Evolutionary conservation across 208 protist genomes (phyloP).

Genomic region (Novymonas esmeraldas): DNA sequence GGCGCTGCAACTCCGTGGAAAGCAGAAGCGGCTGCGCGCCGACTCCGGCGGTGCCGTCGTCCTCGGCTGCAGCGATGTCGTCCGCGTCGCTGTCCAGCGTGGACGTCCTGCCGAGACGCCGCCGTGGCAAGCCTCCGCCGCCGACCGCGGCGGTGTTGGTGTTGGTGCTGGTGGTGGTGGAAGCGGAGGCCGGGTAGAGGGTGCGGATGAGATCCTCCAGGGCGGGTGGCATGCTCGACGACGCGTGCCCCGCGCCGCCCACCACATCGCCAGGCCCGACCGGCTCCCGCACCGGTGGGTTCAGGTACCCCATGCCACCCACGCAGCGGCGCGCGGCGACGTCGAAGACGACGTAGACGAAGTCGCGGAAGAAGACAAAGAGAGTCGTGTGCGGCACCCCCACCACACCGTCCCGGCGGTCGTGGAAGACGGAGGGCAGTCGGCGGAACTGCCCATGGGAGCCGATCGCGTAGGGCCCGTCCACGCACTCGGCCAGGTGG

Average conservation of each 20-base stretch:
- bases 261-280: background rate
- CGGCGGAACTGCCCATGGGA: constrained; percentile 26
- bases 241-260: background rate
- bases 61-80: background rate
- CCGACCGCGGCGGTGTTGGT: no score
- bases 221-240: constrained; percentile 4
- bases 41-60: background rate
- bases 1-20: background rate
- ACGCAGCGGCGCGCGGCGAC: constrained; percentile 21
- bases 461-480: constrained; percentile 20
- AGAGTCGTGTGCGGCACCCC: constrained; percentile 13
- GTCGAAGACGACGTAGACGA: constrained; percentile 27
- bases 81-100: constrained; percentile 1
- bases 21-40: constrained; percentile 3
- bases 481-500: constrained; percentile 18
- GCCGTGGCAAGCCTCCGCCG: no score
- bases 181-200: background rate
- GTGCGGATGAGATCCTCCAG: constrained; percentile 5
- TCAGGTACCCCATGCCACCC: constrained; percentile 16
- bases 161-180: no score
- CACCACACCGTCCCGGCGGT: constrained; percentile 21
- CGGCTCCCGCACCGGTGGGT: background rate
- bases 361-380: constrained; percentile 33
- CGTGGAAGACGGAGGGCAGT: constrained; percentile 29
- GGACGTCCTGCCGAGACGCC: background rate